A percentile compares a stretch with the other conserved stretches of the same genome.
These are phyloP conservation scores for Sisymbrium altissimum DNA, from an alignment of 345 rosid species.

Conservation along the genomic window DNA sequence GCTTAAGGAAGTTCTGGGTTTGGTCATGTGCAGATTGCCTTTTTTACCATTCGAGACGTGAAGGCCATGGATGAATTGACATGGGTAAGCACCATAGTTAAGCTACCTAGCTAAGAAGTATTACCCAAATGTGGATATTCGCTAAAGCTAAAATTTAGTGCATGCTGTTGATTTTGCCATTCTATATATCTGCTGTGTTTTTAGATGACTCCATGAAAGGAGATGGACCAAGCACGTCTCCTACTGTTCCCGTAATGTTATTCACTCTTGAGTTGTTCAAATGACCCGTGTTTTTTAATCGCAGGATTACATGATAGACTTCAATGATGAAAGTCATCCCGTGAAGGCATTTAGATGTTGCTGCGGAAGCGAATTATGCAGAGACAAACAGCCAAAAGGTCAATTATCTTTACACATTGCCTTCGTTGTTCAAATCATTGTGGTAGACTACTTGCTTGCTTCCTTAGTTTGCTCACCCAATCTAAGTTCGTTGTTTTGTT, in stretches of 20 bases:
- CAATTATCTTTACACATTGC: conserved; percentile 17
- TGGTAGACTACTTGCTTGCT: conserved; percentile 3
- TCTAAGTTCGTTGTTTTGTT: neutral
- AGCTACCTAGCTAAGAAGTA: neutral
- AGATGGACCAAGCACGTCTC: conserved; percentile 6
- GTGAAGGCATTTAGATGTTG: conserved; percentile 66
- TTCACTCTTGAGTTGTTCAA: conserved; percentile 6
- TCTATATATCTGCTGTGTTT: neutral
- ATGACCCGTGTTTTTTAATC: neutral
- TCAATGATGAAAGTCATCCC: conserved; percentile 61
- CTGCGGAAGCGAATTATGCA: conserved; percentile 68
- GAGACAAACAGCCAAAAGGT: conserved; percentile 43
- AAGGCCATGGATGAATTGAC: conserved; percentile 76
- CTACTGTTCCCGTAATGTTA: neutral
- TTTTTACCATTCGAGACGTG: conserved; percentile 73
- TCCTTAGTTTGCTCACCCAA: conserved; percentile 3
- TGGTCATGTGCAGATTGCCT: conserved; percentile 63
- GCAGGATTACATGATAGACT: conserved; percentile 89
- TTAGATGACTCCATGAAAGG: neutral
- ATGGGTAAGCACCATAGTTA: conserved; percentile 56
- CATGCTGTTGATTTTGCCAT: conserved; percentile 8
- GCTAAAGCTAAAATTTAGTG: neutral
- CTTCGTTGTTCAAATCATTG: neutral
- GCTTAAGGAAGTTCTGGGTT: conserved; percentile 14
- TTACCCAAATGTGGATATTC: conserved; percentile 1